Evolutionary conservation across 148 eudicot species (phyloP), one percentile per base, ranked within the genome.

Genomic region (Pharnaceum exiguum): DNA sequence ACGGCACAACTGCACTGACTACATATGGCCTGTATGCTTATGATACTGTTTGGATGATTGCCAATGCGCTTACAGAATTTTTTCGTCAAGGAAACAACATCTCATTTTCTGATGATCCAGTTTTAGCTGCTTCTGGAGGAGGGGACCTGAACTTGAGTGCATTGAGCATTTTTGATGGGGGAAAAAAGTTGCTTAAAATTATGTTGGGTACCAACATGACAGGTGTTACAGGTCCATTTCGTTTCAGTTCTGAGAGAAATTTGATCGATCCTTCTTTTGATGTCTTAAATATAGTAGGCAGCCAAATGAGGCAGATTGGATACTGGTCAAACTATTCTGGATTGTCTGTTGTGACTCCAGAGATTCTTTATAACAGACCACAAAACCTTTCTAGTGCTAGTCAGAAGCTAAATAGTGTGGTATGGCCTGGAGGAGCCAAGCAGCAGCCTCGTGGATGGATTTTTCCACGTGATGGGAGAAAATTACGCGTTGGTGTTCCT

Each of bases 31-130:
- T 85, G 8, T 85, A 79, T 62, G 93, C 93, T 22, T 85, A 85
- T 52, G 93, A 85, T 53, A 82, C 87, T 29, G 73, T 82, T 55
- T 85, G 85, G 81, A 5, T 82, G 46, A 65, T 77, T 46, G 87
- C 93, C 28, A 77, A 46, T 32, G 81, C 87, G 26, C 47, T 85
- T 35, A 56, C 62, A 13, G 31, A 59, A 25, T 85, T 67, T 37
- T 61, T 82, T 2, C 51, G 57, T 18, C 62, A 44, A 10, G 87
- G 83, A 25, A 73, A 79, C 71, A 71, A 55, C 27, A 47, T 85
- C 17, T 72, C 83, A 1, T 85, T 85, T 43, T 74, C 91, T 26
- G 56, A 51, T 46, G 76, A 85, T 51, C 69, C 81, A 2, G 43
- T 16, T 9, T 61, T 85, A 33, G 43, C 65, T 10, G 65, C 51